Evolutionary conservation across 2,329 filamentous ascomycete genomes (phyloP), one percentile per base, ranked within the genome.

Genomic region (Dactylellina cionopaga): DNA sequence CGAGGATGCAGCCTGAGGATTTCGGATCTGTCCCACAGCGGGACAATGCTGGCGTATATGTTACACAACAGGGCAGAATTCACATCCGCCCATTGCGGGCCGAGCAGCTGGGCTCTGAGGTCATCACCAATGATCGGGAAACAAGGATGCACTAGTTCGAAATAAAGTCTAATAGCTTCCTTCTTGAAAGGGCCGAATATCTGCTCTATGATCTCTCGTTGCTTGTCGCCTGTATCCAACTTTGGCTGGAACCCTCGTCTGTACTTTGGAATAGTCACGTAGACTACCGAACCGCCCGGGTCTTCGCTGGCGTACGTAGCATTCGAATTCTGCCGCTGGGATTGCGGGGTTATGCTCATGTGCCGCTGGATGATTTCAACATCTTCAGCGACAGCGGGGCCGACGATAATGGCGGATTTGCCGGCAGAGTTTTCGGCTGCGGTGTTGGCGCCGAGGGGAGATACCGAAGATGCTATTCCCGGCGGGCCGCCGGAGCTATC

Each of bases 121-220:
- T 81, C 78, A 43, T 86, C 84, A 68, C 89, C 86, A 5, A 89
- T 81, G 1, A 89, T 80, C 0, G 87, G 87, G 69, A 89, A 86
- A n/a, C 85, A 86, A n/a, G 80, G 80, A 76, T 89, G 86, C 37
- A 85, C 83, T 60, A 84, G 82, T 29, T 82, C 80, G 63, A 87
- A 84, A 76, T 87, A 72, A 3, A 72, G 70, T 25, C 83, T 81
- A 41, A 88, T 80, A 6, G 88, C 76, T 54, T 85, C 82, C 22
- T 82, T 80, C 17, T 81, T 79, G 62, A 83, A 84, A 1, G 86
- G 85, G 24, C 86, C 86, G 0, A 89, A 79, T 19, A 89, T 83
- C 75, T 87, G 86, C 74, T 87, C 86, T 49, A 87, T 82, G 22
- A 85, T 82, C 60, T 86, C 83, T 71, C 81, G 83, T 31, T 85